Percentiles rank a stretch among this genome's conserved stretches.
Evolutionary conservation across 495 filamentous ascomycete species (phyloP).

Genomic region (Aspergillus homomorphus): DNA sequence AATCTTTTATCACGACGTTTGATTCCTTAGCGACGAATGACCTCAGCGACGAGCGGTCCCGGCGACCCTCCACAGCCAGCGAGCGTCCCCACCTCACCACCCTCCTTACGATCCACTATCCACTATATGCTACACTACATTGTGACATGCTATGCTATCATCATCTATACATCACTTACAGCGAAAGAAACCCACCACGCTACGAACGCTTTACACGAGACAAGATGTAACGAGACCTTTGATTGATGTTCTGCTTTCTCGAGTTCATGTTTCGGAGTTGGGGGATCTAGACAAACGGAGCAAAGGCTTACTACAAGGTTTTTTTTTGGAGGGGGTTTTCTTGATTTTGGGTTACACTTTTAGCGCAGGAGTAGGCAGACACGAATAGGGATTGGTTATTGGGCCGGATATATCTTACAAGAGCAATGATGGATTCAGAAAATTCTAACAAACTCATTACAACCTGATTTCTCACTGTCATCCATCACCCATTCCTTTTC

Average conservation of each 20-base stretch:
- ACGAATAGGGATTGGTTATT: background rate
- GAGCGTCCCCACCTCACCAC: background rate
- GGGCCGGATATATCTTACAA: background rate
- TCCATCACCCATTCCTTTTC: no score
- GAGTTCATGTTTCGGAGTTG: background rate
- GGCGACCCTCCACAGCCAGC: background rate
- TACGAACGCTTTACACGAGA: background rate
- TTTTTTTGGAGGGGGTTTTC: background rate
- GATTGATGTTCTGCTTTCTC: background rate
- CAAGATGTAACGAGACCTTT: background rate
- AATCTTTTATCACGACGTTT: background rate
- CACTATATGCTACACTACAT: background rate
- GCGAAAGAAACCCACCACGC: background rate
- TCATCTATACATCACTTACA: background rate
- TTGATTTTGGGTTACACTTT: background rate
- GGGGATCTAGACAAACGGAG: background rate
- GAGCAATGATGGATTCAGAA: no score
- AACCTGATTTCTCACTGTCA: no score
- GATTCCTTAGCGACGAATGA: background rate
- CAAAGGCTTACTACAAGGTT: background rate
- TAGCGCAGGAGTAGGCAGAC: background rate
- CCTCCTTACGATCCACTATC: background rate
- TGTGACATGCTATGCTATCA: background rate
- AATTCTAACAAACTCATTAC: no score
- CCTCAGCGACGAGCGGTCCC: background rate